Base-by-base conservation (phyloP, 495 filamentous ascomycete species). In the Venustampulla echinocandica region DNA sequence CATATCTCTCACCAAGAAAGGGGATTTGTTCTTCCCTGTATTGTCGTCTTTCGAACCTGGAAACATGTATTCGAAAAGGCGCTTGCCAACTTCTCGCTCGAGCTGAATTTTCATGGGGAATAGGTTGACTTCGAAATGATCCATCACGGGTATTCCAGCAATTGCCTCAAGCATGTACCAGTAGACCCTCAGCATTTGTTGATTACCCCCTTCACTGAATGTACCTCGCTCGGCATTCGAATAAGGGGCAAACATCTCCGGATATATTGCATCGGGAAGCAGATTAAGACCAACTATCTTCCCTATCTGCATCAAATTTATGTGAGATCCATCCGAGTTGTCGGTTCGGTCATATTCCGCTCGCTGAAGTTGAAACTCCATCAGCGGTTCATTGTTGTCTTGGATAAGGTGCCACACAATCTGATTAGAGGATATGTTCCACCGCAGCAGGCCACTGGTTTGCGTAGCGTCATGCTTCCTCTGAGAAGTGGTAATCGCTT, bases 81-180 rank as follows among this genome's bases (percentile, higher is more conserved):
- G 90, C 60, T 93, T 89, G 9, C 90, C 92, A 43, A 97, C 78
- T 56, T 97, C 90, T 17, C 79, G 80, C 65, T 99, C 92, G 19
- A 99, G 72, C 61, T 99, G 93, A 22, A 99, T 78, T 60, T 86
- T 94, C 55, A 99, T 75, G 1, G 92, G 92, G 61, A 92, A 89
- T 9, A 97, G 67, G 50, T 89, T 85, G 41, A 99, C 84, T 62
- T 99, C 92, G 53, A 99, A 99, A 58, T 93, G 84, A 53, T 97
- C 90, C 71, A 97, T 81, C 36, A 99, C 90, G 1, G 92, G 89
- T 55, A 99, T 97, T 25, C 92, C 92, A 33, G 90, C 92, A 59
- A 99, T 95, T 27, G 90, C 92, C 61, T 99, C 92, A 5, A 97
- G 74, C 87, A 95, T 95, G 59, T 94, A 82, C 87, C 92, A 99